Percentiles rank a stretch among this genome's conserved stretches.
These are phyloP conservation scores for Vitis hybrid DNA, from an alignment of 177 flowering plant genomes.

Conservation along the genomic window DNA sequence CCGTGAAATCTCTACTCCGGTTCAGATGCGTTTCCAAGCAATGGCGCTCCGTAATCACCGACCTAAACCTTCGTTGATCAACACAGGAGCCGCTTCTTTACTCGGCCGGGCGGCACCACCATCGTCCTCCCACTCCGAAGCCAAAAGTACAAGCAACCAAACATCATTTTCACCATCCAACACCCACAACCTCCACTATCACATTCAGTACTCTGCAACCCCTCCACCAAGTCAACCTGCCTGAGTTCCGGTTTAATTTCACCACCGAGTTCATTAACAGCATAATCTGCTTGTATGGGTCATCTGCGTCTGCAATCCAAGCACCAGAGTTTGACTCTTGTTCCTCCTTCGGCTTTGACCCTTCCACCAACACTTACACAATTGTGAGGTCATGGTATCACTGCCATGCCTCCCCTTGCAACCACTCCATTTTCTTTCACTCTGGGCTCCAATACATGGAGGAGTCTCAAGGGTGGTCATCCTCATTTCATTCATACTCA, in stretches of 20 bases:
- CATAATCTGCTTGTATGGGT: background rate
- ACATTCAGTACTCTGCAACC: too few species aligned
- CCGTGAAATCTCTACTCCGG: background rate
- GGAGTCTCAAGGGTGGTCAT: background rate
- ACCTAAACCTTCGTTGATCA: background rate
- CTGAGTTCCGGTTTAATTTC: background rate
- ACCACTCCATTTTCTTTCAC: background rate
- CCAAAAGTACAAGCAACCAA: too few species aligned
- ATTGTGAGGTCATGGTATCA: conserved; percentile 1
- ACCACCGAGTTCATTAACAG: background rate
- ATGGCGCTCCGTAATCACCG: background rate
- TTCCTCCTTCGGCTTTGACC: background rate
- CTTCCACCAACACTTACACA: background rate
- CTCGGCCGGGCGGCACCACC: background rate
- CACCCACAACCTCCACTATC: too few species aligned
- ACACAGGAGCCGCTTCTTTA: background rate
- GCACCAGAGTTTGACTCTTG: conserved; percentile 1
- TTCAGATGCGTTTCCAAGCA: conserved; percentile 1
- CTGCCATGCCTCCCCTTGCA: too few species aligned
- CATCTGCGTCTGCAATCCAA: background rate
- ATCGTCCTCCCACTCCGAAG: background rate
- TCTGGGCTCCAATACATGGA: background rate
- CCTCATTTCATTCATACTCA: background rate
- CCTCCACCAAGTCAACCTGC: background rate
- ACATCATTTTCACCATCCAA: background rate